Evolutionary conservation across 179 eudicot species (phyloP), one percentile per base, ranked within the genome.

Genomic region (Corrigiola litoralis): DNA sequence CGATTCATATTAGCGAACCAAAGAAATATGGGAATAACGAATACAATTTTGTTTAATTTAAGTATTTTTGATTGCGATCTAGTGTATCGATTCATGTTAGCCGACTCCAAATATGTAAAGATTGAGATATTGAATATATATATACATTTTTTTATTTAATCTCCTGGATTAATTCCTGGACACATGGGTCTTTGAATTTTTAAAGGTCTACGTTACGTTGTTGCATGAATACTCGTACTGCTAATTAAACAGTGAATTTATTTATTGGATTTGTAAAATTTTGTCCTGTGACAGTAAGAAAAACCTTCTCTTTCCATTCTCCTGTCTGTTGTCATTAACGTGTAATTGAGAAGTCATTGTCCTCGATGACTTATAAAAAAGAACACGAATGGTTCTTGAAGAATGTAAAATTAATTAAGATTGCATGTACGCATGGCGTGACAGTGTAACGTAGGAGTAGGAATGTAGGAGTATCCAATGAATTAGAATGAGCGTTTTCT

Each of bases 111-210:
- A 34, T 17, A 18, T 37, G 20, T 21, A 12, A 21, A 58, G 20
- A 36, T 13, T 29, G 25, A 21, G 25, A 24, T 20, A 9, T n/a
- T n/a, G 25, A 49, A 50, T 1, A 8, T 27, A 14, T n/a, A n/a
- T n/a, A 2, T 11, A 33, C 21, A 16, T 24, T 34, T 50, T 27
- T 25, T 67, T 77, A 69, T 77, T 75, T 77, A 60, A 74, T 77
- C 79, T 72, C 76, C 71, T 80, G 86, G 85, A 78, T 71, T 69
- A 74, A 77, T 83, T 83, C 71, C 70, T 77, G 82, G 83, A 80
- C 86, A 77, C 75, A 73, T 74, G 82, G 44, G 34, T 45, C 24
- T 54, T 21, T 52, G 23, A 36, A 61, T 52, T 56, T 44, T 56
- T 45, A 44, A 67, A 33, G 41, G 41, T 56, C 44, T 60, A 31